Conservation (phyloP, 352 stramenopile genomes). For the Phytophthora cactorum region DNA sequence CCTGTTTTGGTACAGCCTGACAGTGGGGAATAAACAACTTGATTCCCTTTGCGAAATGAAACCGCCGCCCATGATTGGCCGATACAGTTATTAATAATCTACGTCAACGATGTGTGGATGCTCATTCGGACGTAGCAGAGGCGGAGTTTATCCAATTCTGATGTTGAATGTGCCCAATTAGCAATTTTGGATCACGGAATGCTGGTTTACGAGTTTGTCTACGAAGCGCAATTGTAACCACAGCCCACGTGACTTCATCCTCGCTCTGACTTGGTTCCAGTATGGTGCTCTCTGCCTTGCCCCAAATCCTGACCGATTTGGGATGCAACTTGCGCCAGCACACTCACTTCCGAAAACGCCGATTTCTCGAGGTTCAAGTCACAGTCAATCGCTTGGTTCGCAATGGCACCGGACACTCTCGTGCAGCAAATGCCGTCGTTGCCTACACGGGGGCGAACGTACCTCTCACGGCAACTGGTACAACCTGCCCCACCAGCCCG, state of each 20-base stretch:
- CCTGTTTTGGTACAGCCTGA: not conserved
- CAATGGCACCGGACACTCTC: slow-evolving; percentile 30
- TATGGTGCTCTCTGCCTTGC: slow-evolving; percentile 14
- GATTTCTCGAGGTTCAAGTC: not conserved
- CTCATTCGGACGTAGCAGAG: too few relatives aligned
- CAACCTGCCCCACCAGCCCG: slow-evolving; percentile 1
- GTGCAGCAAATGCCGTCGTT: slow-evolving; percentile 23
- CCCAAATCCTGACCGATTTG: slow-evolving; percentile 9
- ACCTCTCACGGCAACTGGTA: not conserved
- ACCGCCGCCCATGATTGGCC: too few relatives aligned
- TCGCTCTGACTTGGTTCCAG: slow-evolving; percentile 1
- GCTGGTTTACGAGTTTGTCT: too few relatives aligned
- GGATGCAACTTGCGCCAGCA: slow-evolving; percentile 8
- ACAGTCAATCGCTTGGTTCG: not conserved
- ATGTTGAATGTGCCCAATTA: too few relatives aligned
- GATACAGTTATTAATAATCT: too few relatives aligned
- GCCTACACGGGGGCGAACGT: not conserved
- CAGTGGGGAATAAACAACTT: not conserved
- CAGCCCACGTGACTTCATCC: not conserved
- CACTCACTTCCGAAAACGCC: slow-evolving; percentile 17
- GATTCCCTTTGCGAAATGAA: too few relatives aligned
- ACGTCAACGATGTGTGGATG: too few relatives aligned
- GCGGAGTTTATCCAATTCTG: not conserved
- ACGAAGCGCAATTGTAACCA: slow-evolving; percentile 6
- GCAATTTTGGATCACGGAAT: not conserved